Percentiles rank a stretch among this genome's conserved stretches.
Evolutionary conservation across 2,329 filamentous ascomycete genomes (phyloP).

Genomic region (Huntiella savannae): DNA sequence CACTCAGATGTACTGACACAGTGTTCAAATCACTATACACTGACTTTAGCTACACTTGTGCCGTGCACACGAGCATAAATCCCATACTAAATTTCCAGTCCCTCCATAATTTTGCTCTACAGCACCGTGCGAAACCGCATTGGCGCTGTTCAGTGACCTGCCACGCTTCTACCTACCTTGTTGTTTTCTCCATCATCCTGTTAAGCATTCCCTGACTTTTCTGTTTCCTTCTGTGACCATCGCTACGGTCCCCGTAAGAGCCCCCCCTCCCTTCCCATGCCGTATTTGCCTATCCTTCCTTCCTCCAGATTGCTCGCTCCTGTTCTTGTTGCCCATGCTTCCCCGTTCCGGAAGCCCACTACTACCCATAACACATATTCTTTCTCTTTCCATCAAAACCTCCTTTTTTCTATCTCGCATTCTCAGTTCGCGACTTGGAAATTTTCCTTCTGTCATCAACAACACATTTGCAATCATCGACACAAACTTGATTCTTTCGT

Average conservation of each 20-base stretch:
- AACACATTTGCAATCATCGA: not conserved
- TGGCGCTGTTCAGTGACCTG: too few species aligned
- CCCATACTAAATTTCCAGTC: not conserved
- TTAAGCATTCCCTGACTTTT: constrained; percentile 6
- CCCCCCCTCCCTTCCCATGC: not conserved
- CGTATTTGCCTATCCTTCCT: constrained; percentile 1
- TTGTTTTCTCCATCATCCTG: not conserved
- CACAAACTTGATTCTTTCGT: not conserved
- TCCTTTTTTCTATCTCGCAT: constrained; percentile 8
- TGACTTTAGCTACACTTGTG: not conserved
- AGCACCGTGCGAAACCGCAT: too few species aligned
- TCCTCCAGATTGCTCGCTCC: constrained; percentile 1
- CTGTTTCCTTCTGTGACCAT: constrained; percentile 5
- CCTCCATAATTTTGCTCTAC: too few species aligned
- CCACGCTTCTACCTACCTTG: not conserved
- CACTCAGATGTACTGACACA: not conserved
- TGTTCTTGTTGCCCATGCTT: not conserved
- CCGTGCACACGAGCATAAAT: not conserved
- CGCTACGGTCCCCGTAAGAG: not conserved
- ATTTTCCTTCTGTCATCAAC: constrained; percentile 5
- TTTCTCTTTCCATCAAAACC: constrained; percentile 11
- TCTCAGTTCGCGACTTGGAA: constrained; percentile 4
- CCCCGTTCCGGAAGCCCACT: constrained; percentile 4
- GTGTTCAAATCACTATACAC: not conserved
- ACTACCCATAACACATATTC: constrained; percentile 6